These are phyloP conservation scores for Trypanosoma rangeli DNA, from an alignment of 208 protist genomes.

Conservation along the genomic window DNA sequence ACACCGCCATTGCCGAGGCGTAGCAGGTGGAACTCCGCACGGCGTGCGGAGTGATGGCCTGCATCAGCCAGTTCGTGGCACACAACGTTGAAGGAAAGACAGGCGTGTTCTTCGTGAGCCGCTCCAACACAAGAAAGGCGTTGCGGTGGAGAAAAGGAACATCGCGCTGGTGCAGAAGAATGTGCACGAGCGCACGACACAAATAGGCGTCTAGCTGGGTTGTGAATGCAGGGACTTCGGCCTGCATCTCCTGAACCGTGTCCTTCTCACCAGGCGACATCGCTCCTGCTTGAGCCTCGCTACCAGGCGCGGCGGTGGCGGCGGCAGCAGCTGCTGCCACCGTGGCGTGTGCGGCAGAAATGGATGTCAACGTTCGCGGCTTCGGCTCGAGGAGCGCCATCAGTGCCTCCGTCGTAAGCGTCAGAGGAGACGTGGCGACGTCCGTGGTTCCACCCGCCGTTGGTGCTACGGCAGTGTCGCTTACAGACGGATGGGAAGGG, in stretches of 20 bases:
- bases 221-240: slow-evolving; percentile 28
- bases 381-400: slow-evolving; percentile 26
- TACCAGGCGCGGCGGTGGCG: not conserved
- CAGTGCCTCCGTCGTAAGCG: slow-evolving; percentile 19
- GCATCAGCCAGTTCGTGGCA: slow-evolving; percentile 53
- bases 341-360: slow-evolving; percentile 3
- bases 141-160: slow-evolving; percentile 70
- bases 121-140: slow-evolving; percentile 61
- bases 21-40: slow-evolving; percentile 59
- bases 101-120: slow-evolving; percentile 40
- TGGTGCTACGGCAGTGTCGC: not conserved
- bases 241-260: not conserved
- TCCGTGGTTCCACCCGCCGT: not conserved
- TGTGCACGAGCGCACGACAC: slow-evolving; percentile 42
- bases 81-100: slow-evolving; percentile 54
- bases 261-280: not conserved
- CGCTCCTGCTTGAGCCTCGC: slow-evolving; percentile 1
- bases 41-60: slow-evolving; percentile 53
- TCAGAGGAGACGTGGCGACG: not conserved
- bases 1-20: slow-evolving; percentile 61
- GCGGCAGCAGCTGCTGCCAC: too few relatives aligned
- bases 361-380: slow-evolving; percentile 18
- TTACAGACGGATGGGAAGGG: slow-evolving; percentile 3
- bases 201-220: slow-evolving; percentile 70
- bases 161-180: slow-evolving; percentile 50